Conservation (phyloP, 441 rosid genomes). For the Pelargonium cotyledonis region DNA sequence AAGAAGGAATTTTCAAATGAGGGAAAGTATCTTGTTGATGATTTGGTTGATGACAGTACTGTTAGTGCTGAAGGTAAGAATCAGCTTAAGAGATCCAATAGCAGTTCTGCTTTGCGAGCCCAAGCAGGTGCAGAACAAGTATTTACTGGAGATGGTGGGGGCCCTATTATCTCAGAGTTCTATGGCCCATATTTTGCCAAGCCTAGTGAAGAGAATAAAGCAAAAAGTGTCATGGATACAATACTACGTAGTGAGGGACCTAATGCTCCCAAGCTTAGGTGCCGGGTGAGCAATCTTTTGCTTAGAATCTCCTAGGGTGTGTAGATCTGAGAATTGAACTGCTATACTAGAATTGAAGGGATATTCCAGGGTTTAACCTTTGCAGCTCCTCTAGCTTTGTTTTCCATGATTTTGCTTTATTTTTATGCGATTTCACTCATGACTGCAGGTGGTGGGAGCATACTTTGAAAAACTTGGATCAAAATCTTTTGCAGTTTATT, state of each 20-base stretch:
- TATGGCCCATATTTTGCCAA: conserved; percentile 51
- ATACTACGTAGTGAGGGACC: conserved; percentile 41
- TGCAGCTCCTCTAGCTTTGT: conserved; percentile 1
- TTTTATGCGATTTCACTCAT: not conserved
- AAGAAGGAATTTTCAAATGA: conserved; percentile 30
- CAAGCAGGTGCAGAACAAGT: conserved; percentile 43
- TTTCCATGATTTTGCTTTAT: not conserved
- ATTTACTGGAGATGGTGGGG: conserved; percentile 46
- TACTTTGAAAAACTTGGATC: conserved; percentile 88
- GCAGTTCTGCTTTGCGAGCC: conserved; percentile 59
- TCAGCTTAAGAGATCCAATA: conserved; percentile 75
- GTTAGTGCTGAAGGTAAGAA: conserved; percentile 38
- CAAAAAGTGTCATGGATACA: conserved; percentile 32
- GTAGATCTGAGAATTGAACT: conserved; percentile 12
- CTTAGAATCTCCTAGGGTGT: conserved; percentile 13
- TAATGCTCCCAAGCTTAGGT: conserved; percentile 53
- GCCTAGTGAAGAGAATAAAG: conserved; percentile 29
- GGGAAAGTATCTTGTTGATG: conserved; percentile 22
- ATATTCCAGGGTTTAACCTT: conserved; percentile 10
- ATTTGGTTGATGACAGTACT: conserved; percentile 24
- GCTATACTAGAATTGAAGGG: conserved; percentile 8
- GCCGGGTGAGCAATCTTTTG: conserved; percentile 58
- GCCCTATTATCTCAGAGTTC: conserved; percentile 63
- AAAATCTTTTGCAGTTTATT: conserved; percentile 95
- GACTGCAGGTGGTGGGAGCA: conserved; percentile 82